Percentiles rank a stretch among this genome's conserved stretches.
These are phyloP conservation scores for Uromyces viciae-fabae DNA, from an alignment of 1,284 basidiomycete genomes.

Conservation along the genomic window DNA sequence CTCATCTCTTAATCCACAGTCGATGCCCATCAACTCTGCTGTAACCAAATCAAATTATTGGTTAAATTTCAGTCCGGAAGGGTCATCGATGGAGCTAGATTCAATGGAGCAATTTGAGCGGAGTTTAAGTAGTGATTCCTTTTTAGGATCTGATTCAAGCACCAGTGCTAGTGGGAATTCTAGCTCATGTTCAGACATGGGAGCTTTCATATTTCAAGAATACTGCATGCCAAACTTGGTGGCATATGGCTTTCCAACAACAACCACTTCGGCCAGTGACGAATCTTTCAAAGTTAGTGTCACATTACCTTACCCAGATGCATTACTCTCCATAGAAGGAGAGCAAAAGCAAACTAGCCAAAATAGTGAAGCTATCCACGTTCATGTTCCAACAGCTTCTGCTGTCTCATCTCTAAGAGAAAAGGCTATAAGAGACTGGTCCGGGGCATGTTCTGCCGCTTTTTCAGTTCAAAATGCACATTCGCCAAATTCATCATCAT, in stretches of 20 bases:
- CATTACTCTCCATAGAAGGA: conserved; percentile 23
- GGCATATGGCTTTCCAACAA: conserved; percentile 10
- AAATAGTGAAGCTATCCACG: background rate
- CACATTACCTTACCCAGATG: conserved; percentile 4
- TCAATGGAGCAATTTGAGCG: background rate
- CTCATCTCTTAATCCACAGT: background rate
- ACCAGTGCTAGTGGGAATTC: background rate
- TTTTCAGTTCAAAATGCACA: background rate
- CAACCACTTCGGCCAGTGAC: background rate
- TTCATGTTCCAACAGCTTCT: background rate
- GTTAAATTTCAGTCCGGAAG: background rate
- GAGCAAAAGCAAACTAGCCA: conserved; percentile 2
- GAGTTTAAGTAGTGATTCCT: background rate
- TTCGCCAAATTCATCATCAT: background rate
- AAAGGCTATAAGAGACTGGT: conserved; percentile 35
- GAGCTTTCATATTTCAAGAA: background rate
- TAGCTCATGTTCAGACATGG: background rate
- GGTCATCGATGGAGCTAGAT: background rate
- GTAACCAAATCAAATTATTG: background rate
- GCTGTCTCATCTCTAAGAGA: background rate
- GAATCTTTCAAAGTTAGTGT: background rate
- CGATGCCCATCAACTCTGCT: background rate
- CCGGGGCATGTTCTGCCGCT: conserved; percentile 22
- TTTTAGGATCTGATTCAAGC: background rate
- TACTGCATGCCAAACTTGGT: background rate